These are phyloP conservation scores for Mycena alexandri DNA, from an alignment of 768 basidiomycete genomes.

Conservation along the genomic window DNA sequence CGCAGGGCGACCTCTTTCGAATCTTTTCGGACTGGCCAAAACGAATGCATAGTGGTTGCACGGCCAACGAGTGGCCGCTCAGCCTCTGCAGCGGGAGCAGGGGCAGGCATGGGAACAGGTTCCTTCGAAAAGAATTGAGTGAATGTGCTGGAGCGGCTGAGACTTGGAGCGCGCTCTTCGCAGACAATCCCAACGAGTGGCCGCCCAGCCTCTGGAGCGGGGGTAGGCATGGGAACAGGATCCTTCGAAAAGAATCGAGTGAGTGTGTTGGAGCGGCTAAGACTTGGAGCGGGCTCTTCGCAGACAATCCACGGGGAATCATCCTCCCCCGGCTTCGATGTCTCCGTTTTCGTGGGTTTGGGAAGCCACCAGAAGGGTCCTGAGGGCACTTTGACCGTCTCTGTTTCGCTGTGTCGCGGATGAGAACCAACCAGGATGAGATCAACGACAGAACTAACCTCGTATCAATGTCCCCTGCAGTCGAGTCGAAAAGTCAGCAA, in stretches of 20 bases:
- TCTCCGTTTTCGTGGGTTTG: conserved; percentile 22
- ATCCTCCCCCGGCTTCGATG: conserved; percentile 20
- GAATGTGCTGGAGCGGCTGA: conserved; percentile 23
- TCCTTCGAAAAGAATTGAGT: conserved; percentile 12
- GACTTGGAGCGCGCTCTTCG: conserved; percentile 26
- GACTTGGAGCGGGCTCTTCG: conserved; percentile 25
- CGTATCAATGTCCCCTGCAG: conserved; percentile 77
- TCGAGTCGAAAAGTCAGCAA: conserved; percentile 13
- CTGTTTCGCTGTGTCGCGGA: conserved; percentile 54
- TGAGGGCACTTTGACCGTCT: conserved; percentile 66
- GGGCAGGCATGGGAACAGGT: not conserved
- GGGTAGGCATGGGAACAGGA: not conserved
- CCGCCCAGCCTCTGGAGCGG: conserved; percentile 1
- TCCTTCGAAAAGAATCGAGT: conserved; percentile 13
- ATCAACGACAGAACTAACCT: conserved; percentile 23
- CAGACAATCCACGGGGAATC: conserved; percentile 8
- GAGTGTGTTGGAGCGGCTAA: conserved; percentile 24
- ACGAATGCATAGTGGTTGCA: conserved; percentile 45
- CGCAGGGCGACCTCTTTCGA: conserved; percentile 50
- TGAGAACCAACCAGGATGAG: not conserved
- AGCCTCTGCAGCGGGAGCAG: not conserved
- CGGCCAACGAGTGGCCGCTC: conserved; percentile 35
- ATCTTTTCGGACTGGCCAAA: conserved; percentile 49
- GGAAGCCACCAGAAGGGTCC: conserved; percentile 36
- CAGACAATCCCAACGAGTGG: conserved; percentile 15